Percentiles rank a stretch among this genome's conserved stretches.
Conservation (phyloP, 768 basidiomycete genomes). For the Leccinum longicurvipes region DNA sequence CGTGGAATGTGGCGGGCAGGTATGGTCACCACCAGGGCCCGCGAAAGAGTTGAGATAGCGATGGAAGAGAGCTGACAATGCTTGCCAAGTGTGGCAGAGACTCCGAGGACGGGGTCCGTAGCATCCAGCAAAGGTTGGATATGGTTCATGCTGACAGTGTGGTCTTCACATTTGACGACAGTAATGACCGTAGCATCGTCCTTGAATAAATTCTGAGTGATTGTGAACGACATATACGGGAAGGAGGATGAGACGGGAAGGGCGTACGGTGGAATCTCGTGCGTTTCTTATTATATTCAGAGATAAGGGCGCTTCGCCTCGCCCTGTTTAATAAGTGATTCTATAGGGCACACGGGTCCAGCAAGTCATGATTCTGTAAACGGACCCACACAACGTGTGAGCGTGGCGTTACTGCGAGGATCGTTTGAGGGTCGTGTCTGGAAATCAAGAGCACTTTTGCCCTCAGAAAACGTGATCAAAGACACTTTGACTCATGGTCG, state of each 20-base stretch:
- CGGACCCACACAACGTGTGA: not conserved
- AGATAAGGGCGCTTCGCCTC: not conserved
- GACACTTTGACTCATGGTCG: too few species aligned
- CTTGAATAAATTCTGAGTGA: not conserved
- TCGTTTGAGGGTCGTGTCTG: too few species aligned
- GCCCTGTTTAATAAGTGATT: not conserved
- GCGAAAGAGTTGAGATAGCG: constrained; percentile 38
- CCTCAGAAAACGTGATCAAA: too few species aligned
- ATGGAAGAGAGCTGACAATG: constrained; percentile 35
- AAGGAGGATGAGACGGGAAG: not conserved
- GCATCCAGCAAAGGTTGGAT: constrained; percentile 32
- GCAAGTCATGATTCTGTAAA: not conserved
- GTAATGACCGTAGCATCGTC: constrained; percentile 21
- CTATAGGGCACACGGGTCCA: not conserved
- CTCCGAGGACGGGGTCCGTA: constrained; percentile 30
- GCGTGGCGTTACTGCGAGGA: constrained; percentile 73
- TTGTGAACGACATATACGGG: constrained; percentile 6
- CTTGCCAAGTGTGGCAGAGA: constrained; percentile 41
- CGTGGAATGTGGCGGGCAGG: constrained; percentile 11
- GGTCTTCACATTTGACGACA: constrained; percentile 28
- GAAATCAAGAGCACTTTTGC: too few species aligned
- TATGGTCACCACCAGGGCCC: constrained; percentile 36
- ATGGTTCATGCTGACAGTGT: constrained; percentile 18
- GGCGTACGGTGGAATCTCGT: not conserved
- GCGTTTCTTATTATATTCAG: not conserved